These are phyloP conservation scores for Ophiocytium majus DNA, from an alignment of 352 stramenopile species.

Conservation along the genomic window DNA sequence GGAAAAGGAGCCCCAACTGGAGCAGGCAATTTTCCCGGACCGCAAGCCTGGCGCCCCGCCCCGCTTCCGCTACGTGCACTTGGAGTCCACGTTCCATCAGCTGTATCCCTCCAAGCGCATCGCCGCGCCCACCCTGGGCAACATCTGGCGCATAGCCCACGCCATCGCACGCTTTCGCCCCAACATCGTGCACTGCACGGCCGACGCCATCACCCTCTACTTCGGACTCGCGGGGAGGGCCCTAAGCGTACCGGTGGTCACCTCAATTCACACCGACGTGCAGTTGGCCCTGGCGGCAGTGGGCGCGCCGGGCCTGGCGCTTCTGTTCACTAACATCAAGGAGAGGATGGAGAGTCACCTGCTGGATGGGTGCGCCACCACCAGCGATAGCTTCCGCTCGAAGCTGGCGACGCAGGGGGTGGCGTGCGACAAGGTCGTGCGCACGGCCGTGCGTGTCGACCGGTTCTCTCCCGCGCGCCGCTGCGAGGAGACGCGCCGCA, in stretches of 20 bases:
- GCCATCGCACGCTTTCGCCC: slow-evolving; percentile 27
- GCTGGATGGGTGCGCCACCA: slow-evolving; percentile 57
- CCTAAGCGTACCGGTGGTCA: slow-evolving; percentile 52
- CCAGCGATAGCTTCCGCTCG: slow-evolving; percentile 38
- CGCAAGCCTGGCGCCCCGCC: background rate
- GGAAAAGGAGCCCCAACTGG: slow-evolving; percentile 48
- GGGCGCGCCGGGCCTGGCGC: slow-evolving; percentile 23
- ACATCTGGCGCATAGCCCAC: slow-evolving; percentile 31
- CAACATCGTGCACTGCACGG: slow-evolving; percentile 55
- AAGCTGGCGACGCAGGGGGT: slow-evolving; percentile 47
- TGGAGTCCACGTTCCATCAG: slow-evolving; percentile 51
- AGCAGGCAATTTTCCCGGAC: slow-evolving; percentile 12
- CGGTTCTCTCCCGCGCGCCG: slow-evolving; percentile 34
- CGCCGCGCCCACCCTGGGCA: slow-evolving; percentile 42
- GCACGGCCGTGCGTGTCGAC: slow-evolving; percentile 46
- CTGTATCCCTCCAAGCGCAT: slow-evolving; percentile 56
- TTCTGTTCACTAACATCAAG: slow-evolving; percentile 32
- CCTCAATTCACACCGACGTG: slow-evolving; percentile 59
- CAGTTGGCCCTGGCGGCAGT: slow-evolving; percentile 24
- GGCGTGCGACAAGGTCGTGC: slow-evolving; percentile 47
- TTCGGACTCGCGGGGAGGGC: slow-evolving; percentile 41
- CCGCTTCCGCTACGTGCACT: slow-evolving; percentile 36
- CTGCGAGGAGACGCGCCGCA: slow-evolving; percentile 29
- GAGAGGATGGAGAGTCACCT: slow-evolving; percentile 48
- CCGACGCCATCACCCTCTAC: slow-evolving; percentile 50